Conservation (phyloP, 305 asterid species). For the Coffea humblotiana region DNA sequence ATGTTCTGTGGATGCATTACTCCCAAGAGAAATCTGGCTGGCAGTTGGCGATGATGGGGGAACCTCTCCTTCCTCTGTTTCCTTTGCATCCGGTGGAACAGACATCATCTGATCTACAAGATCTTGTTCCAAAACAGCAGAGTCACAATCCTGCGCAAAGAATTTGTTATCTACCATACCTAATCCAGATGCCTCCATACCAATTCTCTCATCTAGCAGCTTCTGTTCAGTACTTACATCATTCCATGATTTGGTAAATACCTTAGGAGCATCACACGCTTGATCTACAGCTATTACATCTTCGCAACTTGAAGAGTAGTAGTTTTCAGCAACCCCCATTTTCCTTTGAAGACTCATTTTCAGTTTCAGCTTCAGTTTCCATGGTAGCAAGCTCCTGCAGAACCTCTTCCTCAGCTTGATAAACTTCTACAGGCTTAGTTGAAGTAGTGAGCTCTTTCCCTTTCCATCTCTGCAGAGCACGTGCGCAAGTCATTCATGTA, state of each 20-base stretch:
- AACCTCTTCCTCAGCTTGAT: background rate
- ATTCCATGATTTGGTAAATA: constrained; percentile 9
- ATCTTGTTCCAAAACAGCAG: background rate
- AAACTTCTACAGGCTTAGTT: background rate
- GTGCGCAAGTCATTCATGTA: too few species aligned
- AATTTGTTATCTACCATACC: constrained; percentile 9
- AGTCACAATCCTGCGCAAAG: background rate
- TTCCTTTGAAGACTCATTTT: background rate
- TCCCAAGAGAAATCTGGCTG: constrained; percentile 12
- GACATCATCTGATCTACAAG: background rate
- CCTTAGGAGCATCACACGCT: background rate
- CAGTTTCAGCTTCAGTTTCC: background rate
- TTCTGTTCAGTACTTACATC: constrained; percentile 12
- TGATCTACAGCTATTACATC: background rate
- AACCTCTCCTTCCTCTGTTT: constrained; percentile 2
- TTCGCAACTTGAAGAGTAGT: background rate
- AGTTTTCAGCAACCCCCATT: background rate
- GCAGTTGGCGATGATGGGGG: constrained; percentile 15
- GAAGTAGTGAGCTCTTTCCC: background rate
- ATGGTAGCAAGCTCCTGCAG: background rate
- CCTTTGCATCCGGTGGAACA: background rate
- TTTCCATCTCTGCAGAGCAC: background rate
- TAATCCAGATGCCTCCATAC: constrained; percentile 5
- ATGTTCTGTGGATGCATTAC: constrained; percentile 24
- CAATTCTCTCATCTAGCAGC: constrained; percentile 6